Evolutionary conservation across 345 rosid species (phyloP), one percentile per base, ranked within the genome.

Genomic region (Ricinus communis): DNA sequence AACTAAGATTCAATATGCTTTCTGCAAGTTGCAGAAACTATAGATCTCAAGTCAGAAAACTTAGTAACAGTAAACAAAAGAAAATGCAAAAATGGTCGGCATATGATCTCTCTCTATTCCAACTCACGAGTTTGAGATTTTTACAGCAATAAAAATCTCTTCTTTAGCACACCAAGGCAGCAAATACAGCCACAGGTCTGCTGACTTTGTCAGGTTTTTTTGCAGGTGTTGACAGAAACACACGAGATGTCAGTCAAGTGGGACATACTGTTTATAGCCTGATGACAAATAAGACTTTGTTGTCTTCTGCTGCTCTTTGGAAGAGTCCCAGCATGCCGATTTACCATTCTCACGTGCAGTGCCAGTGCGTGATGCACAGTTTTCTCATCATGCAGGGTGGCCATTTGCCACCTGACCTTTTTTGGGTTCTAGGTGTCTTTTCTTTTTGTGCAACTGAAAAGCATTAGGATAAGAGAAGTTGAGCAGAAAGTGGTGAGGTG

Each of bases 141-240:
- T 27, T 11, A 69, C 64, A 30, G 61, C 51, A 2, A 41, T 25
- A 3, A 63, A 62, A 53, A 54, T 18, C 8, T 4, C 8, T 30
- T 27, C 22, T 9, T 12, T 8, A 52, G 25, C 31, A 40, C 21
- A 46, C 16, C 19, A 38, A 38, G 40, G 52, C 3, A 24, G 46
- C 43, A n/a, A 54, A 13, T 15, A 36, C 18, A 55, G 71, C 47
- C 33, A 59, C 8, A 40, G 19, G 53, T 59, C 49, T 33, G 5
- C 45, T 50, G 71, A 56, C 53, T 59, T 9, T 36, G 53, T 27
- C 71, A 59, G 66, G 30, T 21, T 12, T 63, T 49, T 62, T n/a
- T 21, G 12, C 60, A 50, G 59, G 47, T 63, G 5, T 64, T 64
- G 76, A 56, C 67, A 73, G 71, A 73, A 66, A 59, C 27, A 38